A percentile compares a stretch with the other conserved stretches of the same genome.
Evolutionary conservation across 176 grass and related monocot genomes (phyloP).

Genomic region (Eragrostis nindensis): DNA sequence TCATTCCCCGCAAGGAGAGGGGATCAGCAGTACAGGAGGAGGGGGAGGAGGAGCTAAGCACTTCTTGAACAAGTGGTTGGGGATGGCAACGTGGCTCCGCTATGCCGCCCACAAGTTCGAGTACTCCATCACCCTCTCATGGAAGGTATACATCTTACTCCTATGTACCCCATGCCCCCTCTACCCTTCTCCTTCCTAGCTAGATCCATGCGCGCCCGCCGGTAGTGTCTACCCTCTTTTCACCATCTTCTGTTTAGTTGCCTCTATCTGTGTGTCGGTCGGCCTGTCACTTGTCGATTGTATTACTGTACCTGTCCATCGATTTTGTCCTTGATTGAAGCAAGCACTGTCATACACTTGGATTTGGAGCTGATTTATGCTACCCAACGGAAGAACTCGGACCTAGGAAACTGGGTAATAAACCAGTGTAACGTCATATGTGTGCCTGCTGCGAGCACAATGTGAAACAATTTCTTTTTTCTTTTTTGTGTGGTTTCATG

Average conservation of each 20-base stretch:
- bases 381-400: not conserved
- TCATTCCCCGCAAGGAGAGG: not conserved
- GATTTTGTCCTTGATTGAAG: not conserved
- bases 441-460: not conserved
- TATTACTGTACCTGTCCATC: not conserved
- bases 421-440: not conserved
- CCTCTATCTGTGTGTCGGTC: not conserved
- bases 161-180: not conserved
- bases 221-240: not conserved
- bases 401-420: not conserved
- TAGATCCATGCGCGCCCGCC: constrained; percentile 14
- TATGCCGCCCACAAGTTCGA: constrained; percentile 89
- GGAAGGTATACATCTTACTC: constrained; percentile 50
- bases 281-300: not conserved
- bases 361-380: not conserved
- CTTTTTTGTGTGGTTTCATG: not conserved
- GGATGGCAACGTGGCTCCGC: constrained; percentile 92
- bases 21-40: constrained; percentile 11
- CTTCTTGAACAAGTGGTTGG: not conserved
- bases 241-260: not conserved
- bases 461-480: not conserved
- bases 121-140: constrained; percentile 76
- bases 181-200: not conserved
- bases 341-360: not conserved
- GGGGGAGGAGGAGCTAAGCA: not conserved